A percentile compares a stretch with the other conserved stretches of the same genome.
Evolutionary conservation across 495 filamentous ascomycete genomes (phyloP).

Genomic region (Hypoxylon fuscum): DNA sequence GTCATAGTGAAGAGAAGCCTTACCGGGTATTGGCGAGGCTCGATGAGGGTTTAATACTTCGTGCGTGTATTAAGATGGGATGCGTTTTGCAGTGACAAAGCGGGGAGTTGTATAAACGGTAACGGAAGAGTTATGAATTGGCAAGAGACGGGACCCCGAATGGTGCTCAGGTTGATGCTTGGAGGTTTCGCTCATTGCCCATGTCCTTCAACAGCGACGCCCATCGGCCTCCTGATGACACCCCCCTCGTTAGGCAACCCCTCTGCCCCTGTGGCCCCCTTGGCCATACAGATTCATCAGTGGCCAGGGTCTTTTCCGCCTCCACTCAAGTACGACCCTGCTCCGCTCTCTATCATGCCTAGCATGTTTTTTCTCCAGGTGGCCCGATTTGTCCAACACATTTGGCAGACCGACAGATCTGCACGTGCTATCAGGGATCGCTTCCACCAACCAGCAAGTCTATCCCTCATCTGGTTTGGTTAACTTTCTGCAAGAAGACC

Average conservation of each 20-base stretch:
- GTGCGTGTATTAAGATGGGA: no score
- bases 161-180: constrained; percentile 6
- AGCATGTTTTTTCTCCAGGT: constrained; percentile 42
- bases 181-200: neutral
- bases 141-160: no score
- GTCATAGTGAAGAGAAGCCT: no score
- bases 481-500: constrained; percentile 18
- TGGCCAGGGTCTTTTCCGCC: constrained; percentile 33
- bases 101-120: no score
- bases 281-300: constrained; percentile 22
- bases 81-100: no score
- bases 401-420: constrained; percentile 44
- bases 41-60: no score
- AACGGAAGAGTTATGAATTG: no score
- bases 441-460: constrained; percentile 28
- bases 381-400: constrained; percentile 44
- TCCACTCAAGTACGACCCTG: constrained; percentile 31
- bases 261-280: constrained; percentile 2
- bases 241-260: constrained; percentile 15
- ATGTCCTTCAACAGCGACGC: constrained; percentile 15
- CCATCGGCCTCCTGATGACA: constrained; percentile 27
- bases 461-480: constrained; percentile 28
- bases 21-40: no score
- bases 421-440: constrained; percentile 41
- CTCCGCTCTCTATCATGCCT: constrained; percentile 40